phyloP scores from a whole-genome alignment of 2,329 filamentous ascomycete species.

The Fusarium anguioides region DNA sequence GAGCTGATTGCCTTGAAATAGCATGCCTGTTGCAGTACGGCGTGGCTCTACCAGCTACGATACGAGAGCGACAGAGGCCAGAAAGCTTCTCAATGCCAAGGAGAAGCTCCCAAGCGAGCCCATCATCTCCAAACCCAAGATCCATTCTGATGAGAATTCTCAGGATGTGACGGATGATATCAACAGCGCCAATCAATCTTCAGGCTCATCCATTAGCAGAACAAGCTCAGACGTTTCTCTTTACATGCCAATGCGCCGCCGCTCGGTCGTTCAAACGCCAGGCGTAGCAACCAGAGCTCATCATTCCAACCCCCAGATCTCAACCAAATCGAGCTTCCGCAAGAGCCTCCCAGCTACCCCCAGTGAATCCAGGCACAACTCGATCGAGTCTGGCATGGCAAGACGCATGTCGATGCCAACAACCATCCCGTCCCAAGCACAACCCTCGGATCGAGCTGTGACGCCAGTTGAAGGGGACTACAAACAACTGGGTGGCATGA shows the following conservation, averaged over 20 bases:
- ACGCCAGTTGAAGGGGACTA: constrained; percentile 67
- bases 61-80: constrained; percentile 34
- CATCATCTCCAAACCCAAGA: constrained; percentile 22
- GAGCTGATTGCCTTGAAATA: constrained; percentile 33
- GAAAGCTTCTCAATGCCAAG: constrained; percentile 26
- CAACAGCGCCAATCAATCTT: constrained; percentile 34
- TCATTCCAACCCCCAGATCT: constrained; percentile 36
- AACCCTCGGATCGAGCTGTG: constrained; percentile 43
- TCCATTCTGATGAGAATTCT: constrained; percentile 20
- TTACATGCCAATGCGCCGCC: constrained; percentile 60
- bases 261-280: constrained; percentile 61
- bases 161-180: constrained; percentile 41
- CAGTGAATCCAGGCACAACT: constrained; percentile 53
- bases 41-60: constrained; percentile 33
- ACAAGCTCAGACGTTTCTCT: constrained; percentile 61
- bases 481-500: constrained; percentile 69
- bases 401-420: constrained; percentile 52
- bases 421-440: constrained; percentile 22
- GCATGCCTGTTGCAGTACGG: constrained; percentile 26
- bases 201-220: constrained; percentile 36
- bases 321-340: constrained; percentile 50
- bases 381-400: constrained; percentile 52
- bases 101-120: constrained; percentile 28
- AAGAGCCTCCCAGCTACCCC: constrained; percentile 54
- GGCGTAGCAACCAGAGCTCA: constrained; percentile 60